Evolutionary conservation across 2,329 filamentous ascomycete species (phyloP).

Genomic region (Penicillium concentricum): DNA sequence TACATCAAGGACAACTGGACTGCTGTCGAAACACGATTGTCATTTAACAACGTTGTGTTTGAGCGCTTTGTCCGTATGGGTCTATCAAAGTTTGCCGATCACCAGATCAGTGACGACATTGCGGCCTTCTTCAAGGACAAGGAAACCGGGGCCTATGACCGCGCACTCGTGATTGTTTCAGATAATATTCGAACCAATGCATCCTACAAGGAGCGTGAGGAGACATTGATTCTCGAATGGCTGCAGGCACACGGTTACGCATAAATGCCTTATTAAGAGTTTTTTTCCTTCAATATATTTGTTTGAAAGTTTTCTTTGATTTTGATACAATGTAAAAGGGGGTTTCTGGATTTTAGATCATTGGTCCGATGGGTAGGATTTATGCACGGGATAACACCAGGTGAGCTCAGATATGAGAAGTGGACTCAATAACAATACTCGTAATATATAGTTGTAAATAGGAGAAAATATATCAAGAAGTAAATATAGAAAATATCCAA

Average conservation of each 20-base stretch:
- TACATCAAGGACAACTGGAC: conserved; percentile 85
- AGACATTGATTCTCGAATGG: conserved; percentile 74
- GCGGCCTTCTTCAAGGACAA: conserved; percentile 79
- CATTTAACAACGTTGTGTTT: conserved; percentile 78
- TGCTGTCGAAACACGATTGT: conserved; percentile 67
- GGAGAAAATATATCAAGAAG: neutral
- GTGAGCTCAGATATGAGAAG: neutral
- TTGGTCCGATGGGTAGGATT: neutral
- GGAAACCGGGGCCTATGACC: conserved; percentile 81
- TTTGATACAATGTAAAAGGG: neutral
- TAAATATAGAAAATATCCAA: neutral
- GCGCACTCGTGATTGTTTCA: conserved; percentile 78
- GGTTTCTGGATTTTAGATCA: neutral
- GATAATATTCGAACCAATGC: conserved; percentile 84
- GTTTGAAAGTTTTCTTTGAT: neutral
- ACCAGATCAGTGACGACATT: conserved; percentile 71
- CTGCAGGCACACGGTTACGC: conserved; percentile 62
- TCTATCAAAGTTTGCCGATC: conserved; percentile 74
- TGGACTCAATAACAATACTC: too few relatives aligned
- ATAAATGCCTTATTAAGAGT: too few relatives aligned
- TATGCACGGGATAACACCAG: conserved; percentile 5
- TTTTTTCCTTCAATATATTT: neutral
- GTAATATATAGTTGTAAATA: neutral
- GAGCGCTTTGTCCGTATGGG: conserved; percentile 83
- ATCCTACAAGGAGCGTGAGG: conserved; percentile 77